A percentile compares a stretch with the other conserved stretches of the same genome.
These are phyloP conservation scores for Viola pubescens DNA, from an alignment of 441 rosid genomes.

Conservation along the genomic window DNA sequence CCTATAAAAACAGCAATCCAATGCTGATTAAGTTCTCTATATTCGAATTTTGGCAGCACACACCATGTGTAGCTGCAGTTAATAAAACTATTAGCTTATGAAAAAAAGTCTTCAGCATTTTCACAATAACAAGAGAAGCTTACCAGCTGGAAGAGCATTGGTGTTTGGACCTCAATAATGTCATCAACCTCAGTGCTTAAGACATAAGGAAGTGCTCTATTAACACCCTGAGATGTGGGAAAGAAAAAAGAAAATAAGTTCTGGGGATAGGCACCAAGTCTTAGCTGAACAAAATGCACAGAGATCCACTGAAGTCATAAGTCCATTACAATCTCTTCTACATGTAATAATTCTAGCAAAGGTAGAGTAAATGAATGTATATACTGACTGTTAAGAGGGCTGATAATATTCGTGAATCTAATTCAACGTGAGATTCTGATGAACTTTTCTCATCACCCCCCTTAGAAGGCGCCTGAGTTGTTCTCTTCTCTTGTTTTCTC, in stretches of 20 bases:
- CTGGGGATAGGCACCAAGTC: too few relatives aligned
- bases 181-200: constrained; percentile 78
- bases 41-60: too few relatives aligned
- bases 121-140: too few relatives aligned
- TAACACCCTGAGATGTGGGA: constrained; percentile 66
- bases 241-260: constrained; percentile 10
- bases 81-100: too few relatives aligned
- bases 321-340: background rate
- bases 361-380: background rate
- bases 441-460: constrained; percentile 30
- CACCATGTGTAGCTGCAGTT: too few relatives aligned
- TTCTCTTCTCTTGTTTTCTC: constrained; percentile 23
- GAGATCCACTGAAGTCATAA: background rate
- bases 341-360: background rate
- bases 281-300: constrained; percentile 2
- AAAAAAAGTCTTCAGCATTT: too few relatives aligned
- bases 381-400: constrained; percentile 74
- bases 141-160: constrained; percentile 89
- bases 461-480: constrained; percentile 23
- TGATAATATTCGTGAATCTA: constrained; percentile 91
- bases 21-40: background rate
- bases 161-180: constrained; percentile 77
- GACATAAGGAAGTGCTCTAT: constrained; percentile 97
- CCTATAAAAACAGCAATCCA: constrained; percentile 7
- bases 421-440: constrained; percentile 62